phyloP scores from a whole-genome alignment of 306 rosid species.

The Datisca glomerata region DNA sequence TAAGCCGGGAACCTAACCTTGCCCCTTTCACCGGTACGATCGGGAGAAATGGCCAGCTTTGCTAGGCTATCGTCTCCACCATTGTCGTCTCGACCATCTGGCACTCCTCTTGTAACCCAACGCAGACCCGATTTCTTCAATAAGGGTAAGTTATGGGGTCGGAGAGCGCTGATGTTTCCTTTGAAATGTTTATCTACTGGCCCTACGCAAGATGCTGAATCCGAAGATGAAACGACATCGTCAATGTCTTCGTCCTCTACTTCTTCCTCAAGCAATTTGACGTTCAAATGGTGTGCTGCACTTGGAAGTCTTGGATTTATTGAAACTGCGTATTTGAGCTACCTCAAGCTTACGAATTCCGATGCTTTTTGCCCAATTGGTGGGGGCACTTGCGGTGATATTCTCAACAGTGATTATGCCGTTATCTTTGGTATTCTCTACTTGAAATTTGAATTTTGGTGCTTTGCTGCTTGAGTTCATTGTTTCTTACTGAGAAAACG shows the following conservation, averaged over 20 bases:
- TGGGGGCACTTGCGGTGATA: constrained; percentile 44
- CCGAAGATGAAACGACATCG: constrained; percentile 24
- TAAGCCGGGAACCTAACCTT: too few relatives aligned
- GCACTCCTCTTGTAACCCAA: constrained; percentile 6
- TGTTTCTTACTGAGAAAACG: too few relatives aligned
- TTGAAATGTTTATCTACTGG: constrained; percentile 30
- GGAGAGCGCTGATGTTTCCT: constrained; percentile 13
- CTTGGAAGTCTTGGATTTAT: constrained; percentile 58
- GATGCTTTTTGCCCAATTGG: constrained; percentile 59
- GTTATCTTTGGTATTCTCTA: constrained; percentile 52
- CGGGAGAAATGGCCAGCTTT: constrained; percentile 34
- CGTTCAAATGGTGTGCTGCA: constrained; percentile 32
- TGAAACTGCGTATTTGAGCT: constrained; percentile 72
- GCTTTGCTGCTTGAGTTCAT: too few relatives aligned
- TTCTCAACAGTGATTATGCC: constrained; percentile 76
- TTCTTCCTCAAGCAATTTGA: constrained; percentile 20
- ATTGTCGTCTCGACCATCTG: constrained; percentile 13
- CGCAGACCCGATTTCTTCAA: constrained; percentile 3
- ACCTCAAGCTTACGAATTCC: constrained; percentile 60
- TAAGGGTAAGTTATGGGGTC: neutral
- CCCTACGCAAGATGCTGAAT: constrained; percentile 31
- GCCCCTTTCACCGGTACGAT: too few relatives aligned
- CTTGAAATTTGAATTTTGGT: too few relatives aligned
- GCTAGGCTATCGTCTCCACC: constrained; percentile 29
- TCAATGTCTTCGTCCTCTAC: constrained; percentile 5